phyloP scores from a whole-genome alignment of 108 stramenopile species.

The Halocafeteria seosinensis region DNA sequence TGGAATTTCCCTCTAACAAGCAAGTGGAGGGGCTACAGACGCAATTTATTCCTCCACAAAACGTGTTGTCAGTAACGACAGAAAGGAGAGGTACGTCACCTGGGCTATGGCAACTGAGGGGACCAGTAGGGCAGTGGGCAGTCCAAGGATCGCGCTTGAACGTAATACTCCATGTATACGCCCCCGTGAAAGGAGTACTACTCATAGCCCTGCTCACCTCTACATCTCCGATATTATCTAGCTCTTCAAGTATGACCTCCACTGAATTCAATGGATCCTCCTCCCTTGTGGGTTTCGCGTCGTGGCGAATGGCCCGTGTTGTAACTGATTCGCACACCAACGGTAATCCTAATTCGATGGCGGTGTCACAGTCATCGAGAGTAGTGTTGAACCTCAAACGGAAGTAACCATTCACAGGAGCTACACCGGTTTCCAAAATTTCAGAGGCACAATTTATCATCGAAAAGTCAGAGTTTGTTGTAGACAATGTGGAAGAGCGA shows the following conservation, averaged over 20 bases:
- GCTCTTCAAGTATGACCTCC: conserved; percentile 55
- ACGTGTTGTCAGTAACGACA: background rate
- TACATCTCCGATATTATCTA: conserved; percentile 58
- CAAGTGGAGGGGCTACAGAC: no score
- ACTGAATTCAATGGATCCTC: conserved; percentile 8
- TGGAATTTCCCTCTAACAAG: no score
- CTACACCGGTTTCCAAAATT: background rate
- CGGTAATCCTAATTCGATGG: background rate
- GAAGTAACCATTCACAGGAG: conserved; percentile 53
- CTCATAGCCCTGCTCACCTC: conserved; percentile 43
- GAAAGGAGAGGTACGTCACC: conserved; percentile 55
- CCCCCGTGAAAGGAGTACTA: conserved; percentile 19
- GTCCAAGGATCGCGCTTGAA: conserved; percentile 42
- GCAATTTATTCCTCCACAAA: no score
- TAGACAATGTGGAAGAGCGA: conserved; percentile 32
- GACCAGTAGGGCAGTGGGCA: no score
- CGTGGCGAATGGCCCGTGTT: background rate
- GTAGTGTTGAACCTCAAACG: conserved; percentile 48
- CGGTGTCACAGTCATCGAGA: background rate
- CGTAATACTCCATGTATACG: conserved; percentile 31
- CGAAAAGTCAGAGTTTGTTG: background rate
- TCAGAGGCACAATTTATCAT: background rate
- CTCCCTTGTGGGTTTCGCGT: background rate
- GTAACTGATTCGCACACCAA: background rate
- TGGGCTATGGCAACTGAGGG: conserved; percentile 61